Evolutionary conservation across 1,139 yeast species (phyloP).

Genomic region (Candida sp.): DNA sequence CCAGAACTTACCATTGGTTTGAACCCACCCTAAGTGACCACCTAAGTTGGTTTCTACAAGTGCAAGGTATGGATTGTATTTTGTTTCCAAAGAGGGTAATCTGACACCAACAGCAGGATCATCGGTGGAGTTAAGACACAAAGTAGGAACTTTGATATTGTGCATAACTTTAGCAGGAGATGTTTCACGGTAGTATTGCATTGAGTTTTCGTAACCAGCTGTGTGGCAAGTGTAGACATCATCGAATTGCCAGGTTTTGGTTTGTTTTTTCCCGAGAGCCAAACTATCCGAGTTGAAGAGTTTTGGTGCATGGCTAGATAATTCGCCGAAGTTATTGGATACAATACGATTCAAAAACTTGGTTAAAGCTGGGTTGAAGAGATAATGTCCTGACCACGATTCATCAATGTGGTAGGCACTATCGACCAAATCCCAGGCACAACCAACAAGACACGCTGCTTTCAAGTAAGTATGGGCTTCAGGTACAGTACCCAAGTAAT

Average conservation of each 20-base stretch:
- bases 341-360: constrained; percentile 60
- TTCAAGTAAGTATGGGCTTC: constrained; percentile 42
- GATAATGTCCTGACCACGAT: constrained; percentile 56
- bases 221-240: constrained; percentile 65
- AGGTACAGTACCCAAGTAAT: constrained; percentile 63
- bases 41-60: constrained; percentile 49
- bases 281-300: constrained; percentile 30
- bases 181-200: constrained; percentile 70
- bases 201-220: constrained; percentile 68
- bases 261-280: constrained; percentile 26
- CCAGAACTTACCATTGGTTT: constrained; percentile 68
- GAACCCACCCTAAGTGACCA: constrained; percentile 60
- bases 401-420: constrained; percentile 49
- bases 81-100: constrained; percentile 26
- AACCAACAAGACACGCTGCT: constrained; percentile 67
- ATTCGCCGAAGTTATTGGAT: constrained; percentile 55
- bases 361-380: constrained; percentile 68
- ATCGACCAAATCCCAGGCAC: constrained; percentile 81
- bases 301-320: constrained; percentile 35
- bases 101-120: constrained; percentile 75
- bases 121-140: constrained; percentile 69
- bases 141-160: constrained; percentile 60
- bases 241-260: constrained; percentile 62
- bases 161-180: constrained; percentile 59
- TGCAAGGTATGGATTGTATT: constrained; percentile 29